phyloP scores from a whole-genome alignment of 148 eudicot species.

The Amaranthus cruentus region DNA sequence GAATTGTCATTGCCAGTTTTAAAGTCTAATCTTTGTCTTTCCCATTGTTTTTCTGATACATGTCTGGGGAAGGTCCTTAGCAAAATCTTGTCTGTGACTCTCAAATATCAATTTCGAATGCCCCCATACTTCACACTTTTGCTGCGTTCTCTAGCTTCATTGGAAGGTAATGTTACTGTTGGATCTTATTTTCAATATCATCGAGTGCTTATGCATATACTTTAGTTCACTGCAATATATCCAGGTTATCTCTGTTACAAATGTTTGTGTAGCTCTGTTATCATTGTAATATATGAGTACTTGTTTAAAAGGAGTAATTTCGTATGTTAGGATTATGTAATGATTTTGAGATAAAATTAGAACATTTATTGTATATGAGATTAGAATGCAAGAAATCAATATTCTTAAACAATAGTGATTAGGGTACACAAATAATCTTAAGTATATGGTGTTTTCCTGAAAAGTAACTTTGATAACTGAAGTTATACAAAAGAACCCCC shows the following conservation, averaged over 20 bases:
- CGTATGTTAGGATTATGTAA: too few relatives aligned
- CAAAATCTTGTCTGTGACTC: slow-evolving; percentile 77
- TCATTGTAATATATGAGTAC: too few relatives aligned
- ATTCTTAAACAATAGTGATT: too few relatives aligned
- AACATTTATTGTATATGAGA: too few relatives aligned
- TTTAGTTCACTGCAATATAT: neutral
- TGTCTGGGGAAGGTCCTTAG: slow-evolving; percentile 69
- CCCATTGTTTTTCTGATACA: neutral
- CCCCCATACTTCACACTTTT: slow-evolving; percentile 86
- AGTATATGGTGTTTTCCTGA: too few relatives aligned
- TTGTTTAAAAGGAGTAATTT: too few relatives aligned
- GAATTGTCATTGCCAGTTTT: neutral
- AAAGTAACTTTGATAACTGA: too few relatives aligned
- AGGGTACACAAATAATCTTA: too few relatives aligned
- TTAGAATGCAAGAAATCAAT: too few relatives aligned
- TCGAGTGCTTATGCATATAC: neutral
- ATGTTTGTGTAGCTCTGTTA: too few relatives aligned
- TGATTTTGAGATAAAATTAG: too few relatives aligned
- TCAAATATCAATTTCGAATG: slow-evolving; percentile 88
- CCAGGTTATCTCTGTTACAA: neutral
- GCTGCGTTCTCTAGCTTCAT: slow-evolving; percentile 90
- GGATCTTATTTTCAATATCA: neutral
- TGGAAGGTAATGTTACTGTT: slow-evolving; percentile 59
- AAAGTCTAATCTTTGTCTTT: neutral
- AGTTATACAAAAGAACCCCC: too few relatives aligned